phyloP scores from a whole-genome alignment of 1,284 basidiomycete species.

The Athelia sp. region DNA sequence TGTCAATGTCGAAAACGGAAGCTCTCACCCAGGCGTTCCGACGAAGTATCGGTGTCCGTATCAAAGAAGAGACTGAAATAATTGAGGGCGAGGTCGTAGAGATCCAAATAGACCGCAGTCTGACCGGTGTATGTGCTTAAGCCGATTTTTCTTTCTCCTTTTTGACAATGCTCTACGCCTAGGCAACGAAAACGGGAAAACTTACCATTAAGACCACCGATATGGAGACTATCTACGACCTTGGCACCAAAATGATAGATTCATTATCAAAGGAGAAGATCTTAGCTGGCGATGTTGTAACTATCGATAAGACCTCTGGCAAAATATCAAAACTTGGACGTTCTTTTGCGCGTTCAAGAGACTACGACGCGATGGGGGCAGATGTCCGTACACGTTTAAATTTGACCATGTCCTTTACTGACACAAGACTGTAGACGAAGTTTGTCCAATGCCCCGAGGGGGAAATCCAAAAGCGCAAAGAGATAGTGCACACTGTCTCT shows the following conservation, averaged over 20 bases:
- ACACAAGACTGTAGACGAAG: constrained; percentile 63
- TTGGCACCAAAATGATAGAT: constrained; percentile 99
- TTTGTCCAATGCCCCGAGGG: constrained; percentile 98
- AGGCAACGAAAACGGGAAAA: constrained; percentile 98
- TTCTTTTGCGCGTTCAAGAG: constrained; percentile 92
- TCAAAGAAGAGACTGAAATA: constrained; percentile 96
- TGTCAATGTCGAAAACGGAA: constrained; percentile 98
- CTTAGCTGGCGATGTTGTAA: constrained; percentile 91
- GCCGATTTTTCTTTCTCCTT: neutral
- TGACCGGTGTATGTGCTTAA: constrained; percentile 80
- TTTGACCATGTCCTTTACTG: neutral
- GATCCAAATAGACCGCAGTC: constrained; percentile 95
- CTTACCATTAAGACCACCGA: constrained; percentile 98
- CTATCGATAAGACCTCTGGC: constrained; percentile 97
- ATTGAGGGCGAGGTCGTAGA: constrained; percentile 99
- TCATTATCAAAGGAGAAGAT: constrained; percentile 96
- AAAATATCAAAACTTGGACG: constrained; percentile 95
- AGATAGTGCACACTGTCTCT: constrained; percentile 95
- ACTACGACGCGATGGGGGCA: constrained; percentile 98
- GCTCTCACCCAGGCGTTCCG: constrained; percentile 96
- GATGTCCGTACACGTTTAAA: constrained; percentile 60
- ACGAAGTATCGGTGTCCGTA: constrained; percentile 92
- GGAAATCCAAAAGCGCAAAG: constrained; percentile 95
- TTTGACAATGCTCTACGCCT: constrained; percentile 5
- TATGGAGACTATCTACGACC: constrained; percentile 99